phyloP scores from a whole-genome alignment of 2,329 filamentous ascomycete genomes.

The Sporothrix brunneoviolacea region DNA sequence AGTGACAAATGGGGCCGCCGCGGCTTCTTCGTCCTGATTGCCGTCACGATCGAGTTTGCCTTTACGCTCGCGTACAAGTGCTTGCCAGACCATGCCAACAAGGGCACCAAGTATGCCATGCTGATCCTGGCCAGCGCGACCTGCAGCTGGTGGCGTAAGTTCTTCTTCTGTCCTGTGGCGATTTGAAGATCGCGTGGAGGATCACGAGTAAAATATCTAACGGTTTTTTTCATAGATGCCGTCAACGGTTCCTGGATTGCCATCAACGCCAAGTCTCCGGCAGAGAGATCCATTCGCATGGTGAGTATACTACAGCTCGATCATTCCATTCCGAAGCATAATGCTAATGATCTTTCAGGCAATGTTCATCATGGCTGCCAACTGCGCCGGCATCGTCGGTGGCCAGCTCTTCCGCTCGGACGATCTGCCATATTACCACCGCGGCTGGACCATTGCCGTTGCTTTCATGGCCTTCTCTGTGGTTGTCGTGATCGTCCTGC shows the following conservation, averaged over 20 bases:
- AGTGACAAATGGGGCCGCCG: slow-evolving; percentile 17
- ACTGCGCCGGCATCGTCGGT: slow-evolving; percentile 55
- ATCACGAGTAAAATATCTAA: no score
- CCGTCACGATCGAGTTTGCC: slow-evolving; percentile 15
- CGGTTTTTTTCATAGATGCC: no score
- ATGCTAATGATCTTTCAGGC: no score
- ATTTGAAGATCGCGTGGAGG: background rate
- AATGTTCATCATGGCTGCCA: slow-evolving; percentile 55
- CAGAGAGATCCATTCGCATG: slow-evolving; percentile 7
- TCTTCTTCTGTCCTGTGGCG: background rate
- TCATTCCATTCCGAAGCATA: no score
- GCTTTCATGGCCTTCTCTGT: slow-evolving; percentile 13
- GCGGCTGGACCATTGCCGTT: slow-evolving; percentile 30
- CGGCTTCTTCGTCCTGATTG: slow-evolving; percentile 13
- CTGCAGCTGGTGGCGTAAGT: slow-evolving; percentile 20
- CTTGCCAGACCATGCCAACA: slow-evolving; percentile 10
- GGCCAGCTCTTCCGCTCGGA: slow-evolving; percentile 52
- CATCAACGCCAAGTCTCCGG: slow-evolving; percentile 5
- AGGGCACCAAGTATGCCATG: slow-evolving; percentile 15
- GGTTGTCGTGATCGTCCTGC: background rate
- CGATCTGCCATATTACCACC: slow-evolving; percentile 44
- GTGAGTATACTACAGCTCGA: background rate
- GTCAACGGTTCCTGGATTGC: slow-evolving; percentile 20
- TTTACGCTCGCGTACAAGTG: slow-evolving; percentile 20
- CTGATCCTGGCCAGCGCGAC: slow-evolving; percentile 17